Conservation (phyloP, 139 green algal genomes). For the Tetradesmus lagerheimii region DNA sequence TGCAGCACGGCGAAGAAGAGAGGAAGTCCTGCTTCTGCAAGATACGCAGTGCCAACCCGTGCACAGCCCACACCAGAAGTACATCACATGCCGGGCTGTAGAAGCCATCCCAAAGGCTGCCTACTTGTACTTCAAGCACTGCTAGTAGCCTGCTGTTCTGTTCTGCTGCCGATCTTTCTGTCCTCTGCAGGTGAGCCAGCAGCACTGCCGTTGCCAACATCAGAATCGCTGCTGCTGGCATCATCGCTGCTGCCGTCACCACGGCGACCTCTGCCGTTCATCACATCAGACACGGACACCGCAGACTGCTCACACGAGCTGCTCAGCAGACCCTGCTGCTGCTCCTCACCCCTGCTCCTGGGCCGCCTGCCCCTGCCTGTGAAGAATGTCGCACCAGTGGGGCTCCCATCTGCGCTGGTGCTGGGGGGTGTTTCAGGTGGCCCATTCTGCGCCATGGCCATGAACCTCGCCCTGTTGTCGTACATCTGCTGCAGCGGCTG, state of each 20-base stretch:
- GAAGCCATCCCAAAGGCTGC: neutral
- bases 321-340: neutral
- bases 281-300: neutral
- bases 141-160: neutral
- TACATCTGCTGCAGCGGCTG: slow-evolving; percentile 45
- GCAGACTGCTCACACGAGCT: neutral
- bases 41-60: neutral
- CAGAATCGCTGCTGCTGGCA: neutral
- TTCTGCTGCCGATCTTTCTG: neutral
- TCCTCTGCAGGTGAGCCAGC: neutral
- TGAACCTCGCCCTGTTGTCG: slow-evolving; percentile 46
- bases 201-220: neutral
- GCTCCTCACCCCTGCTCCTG: slow-evolving; percentile 4
- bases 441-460: slow-evolving; percentile 41
- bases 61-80: neutral
- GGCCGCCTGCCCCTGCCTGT: neutral
- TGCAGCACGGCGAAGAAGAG: neutral
- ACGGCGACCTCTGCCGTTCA: neutral
- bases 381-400: neutral
- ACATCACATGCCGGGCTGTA: neutral
- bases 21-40: neutral
- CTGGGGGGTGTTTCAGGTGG: slow-evolving; percentile 13
- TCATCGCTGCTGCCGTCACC: neutral
- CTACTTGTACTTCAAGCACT: neutral
- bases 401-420: neutral